phyloP scores from a whole-genome alignment of 139 green algal species.

The Micractinium sp. region DNA sequence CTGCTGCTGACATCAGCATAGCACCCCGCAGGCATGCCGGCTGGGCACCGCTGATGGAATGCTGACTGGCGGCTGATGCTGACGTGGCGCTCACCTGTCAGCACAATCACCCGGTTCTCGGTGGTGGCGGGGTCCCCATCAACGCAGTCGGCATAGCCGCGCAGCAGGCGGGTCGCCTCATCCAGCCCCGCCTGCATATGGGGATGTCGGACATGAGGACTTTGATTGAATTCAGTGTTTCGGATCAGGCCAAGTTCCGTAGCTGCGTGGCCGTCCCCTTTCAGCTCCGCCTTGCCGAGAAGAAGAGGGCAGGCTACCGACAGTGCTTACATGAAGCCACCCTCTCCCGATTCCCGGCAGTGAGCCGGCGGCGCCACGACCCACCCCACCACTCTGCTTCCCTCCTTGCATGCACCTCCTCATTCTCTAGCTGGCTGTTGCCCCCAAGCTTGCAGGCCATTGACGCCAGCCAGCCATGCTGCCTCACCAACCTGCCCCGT shows the following conservation, averaged over 20 bases:
- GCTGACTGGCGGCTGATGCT: too few species aligned
- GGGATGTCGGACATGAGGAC: neutral
- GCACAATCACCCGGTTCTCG: constrained; percentile 41
- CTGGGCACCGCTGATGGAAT: too few species aligned
- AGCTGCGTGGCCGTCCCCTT: neutral
- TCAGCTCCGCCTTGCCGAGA: neutral
- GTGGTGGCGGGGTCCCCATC: neutral
- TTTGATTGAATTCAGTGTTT: neutral
- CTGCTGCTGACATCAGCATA: neutral
- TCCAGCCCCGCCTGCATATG: constrained; percentile 5
- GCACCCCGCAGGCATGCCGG: too few species aligned
- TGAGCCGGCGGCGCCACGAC: too few species aligned
- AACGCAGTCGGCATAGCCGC: neutral
- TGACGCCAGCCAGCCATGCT: too few species aligned
- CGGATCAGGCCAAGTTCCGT: neutral
- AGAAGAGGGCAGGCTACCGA: neutral
- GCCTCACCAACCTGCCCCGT: too few species aligned
- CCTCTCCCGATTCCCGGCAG: too few species aligned
- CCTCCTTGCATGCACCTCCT: too few species aligned
- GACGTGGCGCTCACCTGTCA: constrained; percentile 24
- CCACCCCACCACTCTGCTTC: too few species aligned
- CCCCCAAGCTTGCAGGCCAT: too few species aligned
- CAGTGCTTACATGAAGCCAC: too few species aligned
- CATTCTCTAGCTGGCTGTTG: too few species aligned
- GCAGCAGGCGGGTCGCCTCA: constrained; percentile 10